Conservation (phyloP, 495 filamentous ascomycete genomes). For the Wilcoxina mikolae region DNA sequence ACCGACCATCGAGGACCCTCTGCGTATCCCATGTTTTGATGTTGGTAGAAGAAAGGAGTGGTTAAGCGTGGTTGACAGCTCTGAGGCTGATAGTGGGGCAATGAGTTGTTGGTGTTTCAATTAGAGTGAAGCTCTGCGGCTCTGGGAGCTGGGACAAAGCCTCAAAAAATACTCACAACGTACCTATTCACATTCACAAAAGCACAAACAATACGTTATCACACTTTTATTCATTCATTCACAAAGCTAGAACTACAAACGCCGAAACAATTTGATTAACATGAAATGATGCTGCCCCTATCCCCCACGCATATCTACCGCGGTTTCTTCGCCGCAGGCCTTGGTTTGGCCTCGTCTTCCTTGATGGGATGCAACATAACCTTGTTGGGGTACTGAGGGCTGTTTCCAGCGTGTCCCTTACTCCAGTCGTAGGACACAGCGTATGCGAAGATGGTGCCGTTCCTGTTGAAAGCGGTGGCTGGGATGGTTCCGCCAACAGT, state of each 20-base stretch:
- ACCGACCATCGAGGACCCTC: constrained; percentile 19
- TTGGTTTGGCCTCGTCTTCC: constrained; percentile 67
- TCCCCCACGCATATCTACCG: constrained; percentile 34
- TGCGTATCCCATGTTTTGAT: constrained; percentile 17
- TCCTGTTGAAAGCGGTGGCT: constrained; percentile 59
- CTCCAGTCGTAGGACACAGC: constrained; percentile 91
- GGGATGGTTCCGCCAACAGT: constrained; percentile 66
- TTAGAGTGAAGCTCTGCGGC: neutral
- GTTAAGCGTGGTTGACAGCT: neutral
- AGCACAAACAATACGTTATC: too few species aligned
- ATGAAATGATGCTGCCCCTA: neutral
- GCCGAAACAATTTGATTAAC: constrained; percentile 20
- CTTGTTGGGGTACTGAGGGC: constrained; percentile 54
- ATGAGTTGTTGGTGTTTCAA: neutral
- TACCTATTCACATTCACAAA: too few species aligned
- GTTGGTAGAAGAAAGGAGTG: neutral
- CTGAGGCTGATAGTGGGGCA: neutral
- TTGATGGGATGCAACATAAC: constrained; percentile 72
- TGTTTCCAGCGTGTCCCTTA: constrained; percentile 68
- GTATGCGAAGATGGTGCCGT: constrained; percentile 74
- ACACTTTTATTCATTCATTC: constrained; percentile 22
- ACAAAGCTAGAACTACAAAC: constrained; percentile 25
- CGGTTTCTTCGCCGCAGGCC: constrained; percentile 56
- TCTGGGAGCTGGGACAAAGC: too few species aligned
- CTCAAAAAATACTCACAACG: too few species aligned